Base-by-base conservation (phyloP, 805 yeast species). In the Candida qinlingensis region DNA sequence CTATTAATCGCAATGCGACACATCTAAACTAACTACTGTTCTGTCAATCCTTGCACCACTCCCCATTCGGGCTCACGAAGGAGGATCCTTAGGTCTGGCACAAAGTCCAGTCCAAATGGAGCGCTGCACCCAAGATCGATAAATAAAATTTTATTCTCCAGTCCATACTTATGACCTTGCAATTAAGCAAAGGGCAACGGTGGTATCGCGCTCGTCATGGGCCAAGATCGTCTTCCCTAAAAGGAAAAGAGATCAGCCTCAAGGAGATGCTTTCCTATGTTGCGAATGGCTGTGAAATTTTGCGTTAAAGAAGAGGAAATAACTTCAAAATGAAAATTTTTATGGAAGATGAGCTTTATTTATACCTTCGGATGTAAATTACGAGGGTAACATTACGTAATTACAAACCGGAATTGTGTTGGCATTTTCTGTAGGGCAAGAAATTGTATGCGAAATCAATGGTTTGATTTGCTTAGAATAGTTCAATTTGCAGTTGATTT, bases 1-100 rank as follows among this genome's bases (percentile, higher is more conserved):
- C 19, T 10, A 31, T 11, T 35, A 35, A 35, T 35, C 12, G n/a
- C 37, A 11, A 35, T 13, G 37, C 11, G 8, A 31, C 34, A 31
- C 34, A 10, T 31, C 11, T 31, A 31, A 31, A 31, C 11, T 8
- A 11, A 26, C 25, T 3, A 38, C 59, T 72, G 75, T 72, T 53
- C 61, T 60, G 68, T 52, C 66, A 65, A 70, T 72, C 76, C 73
- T 72, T 72, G 76, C 74, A 73, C 75, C 81, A 66, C 62, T 67
- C 75, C 84, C 76, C 86, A 81, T 79, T 72, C 83, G 83, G 83
- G 81, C 73, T 73, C 85, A 79, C 85, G 84, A 81, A 81, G 85
- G 85, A 72, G 74, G 70, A 63, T 80, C 84, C 82, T 80, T 78
- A 77, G 81, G 67, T 66, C 66, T 69, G 72, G 59, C 19, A 59